These are phyloP conservation scores for Crithidia mellificae DNA, from an alignment of 208 protist species.

Conservation along the genomic window DNA sequence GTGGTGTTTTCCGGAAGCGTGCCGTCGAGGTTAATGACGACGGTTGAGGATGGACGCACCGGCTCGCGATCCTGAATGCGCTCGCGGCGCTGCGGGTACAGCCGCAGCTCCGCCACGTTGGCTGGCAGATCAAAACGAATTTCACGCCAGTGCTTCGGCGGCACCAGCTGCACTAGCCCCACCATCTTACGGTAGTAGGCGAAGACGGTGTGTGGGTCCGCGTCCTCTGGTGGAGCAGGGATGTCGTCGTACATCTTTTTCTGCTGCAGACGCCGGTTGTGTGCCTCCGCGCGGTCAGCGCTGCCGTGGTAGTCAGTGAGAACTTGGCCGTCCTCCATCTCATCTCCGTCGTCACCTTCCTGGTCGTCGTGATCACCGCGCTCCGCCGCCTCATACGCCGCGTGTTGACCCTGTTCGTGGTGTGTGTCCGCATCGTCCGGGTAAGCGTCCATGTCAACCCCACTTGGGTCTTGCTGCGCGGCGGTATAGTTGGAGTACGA, in stretches of 20 bases:
- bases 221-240: conserved; percentile 17
- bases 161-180: conserved; percentile 43
- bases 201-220: conserved; percentile 38
- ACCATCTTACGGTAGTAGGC: conserved; percentile 63
- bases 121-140: conserved; percentile 75
- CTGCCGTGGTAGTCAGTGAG: conserved; percentile 36
- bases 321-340: conserved; percentile 11
- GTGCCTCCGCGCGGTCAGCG: conserved; percentile 21
- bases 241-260: conserved; percentile 35
- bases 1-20: conserved; percentile 63
- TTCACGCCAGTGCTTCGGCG: conserved; percentile 70
- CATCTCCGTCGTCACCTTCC: conserved; percentile 12
- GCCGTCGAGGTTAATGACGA: conserved; percentile 70
- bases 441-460: background rate
- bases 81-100: conserved; percentile 64
- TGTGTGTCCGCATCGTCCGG: too few relatives aligned
- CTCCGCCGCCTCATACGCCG: too few relatives aligned
- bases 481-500: background rate
- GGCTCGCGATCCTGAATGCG: conserved; percentile 44
- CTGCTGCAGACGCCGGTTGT: conserved; percentile 15
- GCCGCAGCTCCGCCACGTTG: conserved; percentile 71
- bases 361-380: background rate
- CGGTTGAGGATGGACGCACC: conserved; percentile 49
- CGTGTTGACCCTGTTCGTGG: too few relatives aligned
- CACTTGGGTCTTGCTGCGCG: conserved; percentile 6